These are phyloP conservation scores for Astragalus membranaceus DNA, from an alignment of 306 rosid species.

Conservation along the genomic window DNA sequence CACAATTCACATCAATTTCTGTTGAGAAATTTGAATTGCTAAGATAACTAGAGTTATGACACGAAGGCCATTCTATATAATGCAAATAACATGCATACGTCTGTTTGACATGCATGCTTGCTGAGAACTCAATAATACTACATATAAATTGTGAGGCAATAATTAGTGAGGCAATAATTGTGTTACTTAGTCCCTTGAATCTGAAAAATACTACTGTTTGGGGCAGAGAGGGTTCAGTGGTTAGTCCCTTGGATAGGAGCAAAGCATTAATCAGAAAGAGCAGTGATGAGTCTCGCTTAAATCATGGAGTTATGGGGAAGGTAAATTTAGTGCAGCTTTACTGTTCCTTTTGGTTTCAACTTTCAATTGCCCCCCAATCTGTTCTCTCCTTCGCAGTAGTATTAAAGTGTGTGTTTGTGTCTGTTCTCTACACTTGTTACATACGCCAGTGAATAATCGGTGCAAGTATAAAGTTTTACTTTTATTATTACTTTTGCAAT, in stretches of 20 bases:
- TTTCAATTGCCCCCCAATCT: conserved; percentile 36
- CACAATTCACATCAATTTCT: neutral
- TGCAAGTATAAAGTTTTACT: too few species aligned
- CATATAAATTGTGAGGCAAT: too few species aligned
- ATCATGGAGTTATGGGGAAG: conserved; percentile 51
- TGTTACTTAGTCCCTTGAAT: neutral
- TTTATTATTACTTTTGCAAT: too few species aligned
- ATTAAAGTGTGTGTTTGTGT: neutral
- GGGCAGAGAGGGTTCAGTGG: conserved; percentile 23
- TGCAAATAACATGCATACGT: too few species aligned
- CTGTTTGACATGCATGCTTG: too few species aligned
- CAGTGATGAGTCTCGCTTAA: conserved; percentile 25
- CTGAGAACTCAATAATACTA: too few species aligned
- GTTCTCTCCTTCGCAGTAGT: neutral
- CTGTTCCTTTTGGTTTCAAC: conserved; percentile 39
- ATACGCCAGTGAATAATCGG: neutral
- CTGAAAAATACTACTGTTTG: conserved; percentile 1
- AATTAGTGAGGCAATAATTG: conserved; percentile 22
- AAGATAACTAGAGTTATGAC: too few species aligned
- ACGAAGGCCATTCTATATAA: too few species aligned
- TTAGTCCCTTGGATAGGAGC: conserved; percentile 25
- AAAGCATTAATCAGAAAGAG: conserved; percentile 13
- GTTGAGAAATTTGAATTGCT: neutral
- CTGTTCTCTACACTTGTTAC: neutral
- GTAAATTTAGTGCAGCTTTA: conserved; percentile 44